Evolutionary conservation across 2,329 filamentous ascomycete species (phyloP).

Genomic region (Didymella pomorum): DNA sequence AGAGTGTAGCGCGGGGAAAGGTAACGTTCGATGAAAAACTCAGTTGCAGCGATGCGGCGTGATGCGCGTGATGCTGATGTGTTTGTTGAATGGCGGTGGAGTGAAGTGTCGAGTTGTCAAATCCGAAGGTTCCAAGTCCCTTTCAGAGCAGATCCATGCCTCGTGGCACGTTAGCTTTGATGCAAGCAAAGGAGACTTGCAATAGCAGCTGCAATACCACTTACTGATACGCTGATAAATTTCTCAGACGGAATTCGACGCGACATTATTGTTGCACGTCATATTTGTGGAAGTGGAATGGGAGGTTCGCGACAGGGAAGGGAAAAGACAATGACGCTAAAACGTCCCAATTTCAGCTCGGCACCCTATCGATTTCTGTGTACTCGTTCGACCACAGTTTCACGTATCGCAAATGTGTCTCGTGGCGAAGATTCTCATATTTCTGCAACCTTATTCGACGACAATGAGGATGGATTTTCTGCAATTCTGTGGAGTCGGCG

Average conservation of each 20-base stretch:
- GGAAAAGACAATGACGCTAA: slow-evolving; percentile 43
- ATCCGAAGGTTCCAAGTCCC: slow-evolving; percentile 43
- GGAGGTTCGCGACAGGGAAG: slow-evolving; percentile 37
- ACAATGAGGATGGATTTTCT: background rate
- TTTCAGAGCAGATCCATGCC: slow-evolving; percentile 44
- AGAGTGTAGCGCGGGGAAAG: slow-evolving; percentile 16
- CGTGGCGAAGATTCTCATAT: too few species aligned
- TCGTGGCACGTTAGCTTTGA: slow-evolving; percentile 45
- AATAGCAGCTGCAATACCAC: slow-evolving; percentile 21
- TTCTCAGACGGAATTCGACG: slow-evolving; percentile 20
- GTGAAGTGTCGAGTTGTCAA: slow-evolving; percentile 36
- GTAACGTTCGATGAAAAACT: slow-evolving; percentile 16
- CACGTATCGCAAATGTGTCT: slow-evolving; percentile 15
- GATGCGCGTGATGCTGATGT: slow-evolving; percentile 32
- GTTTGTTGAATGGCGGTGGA: slow-evolving; percentile 37
- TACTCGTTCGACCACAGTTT: slow-evolving; percentile 34
- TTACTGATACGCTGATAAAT: slow-evolving; percentile 25
- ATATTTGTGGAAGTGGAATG: slow-evolving; percentile 41
- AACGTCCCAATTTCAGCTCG: slow-evolving; percentile 50
- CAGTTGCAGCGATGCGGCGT: slow-evolving; percentile 26
- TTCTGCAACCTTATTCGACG: background rate
- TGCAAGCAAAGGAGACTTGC: slow-evolving; percentile 25
- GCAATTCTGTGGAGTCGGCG: background rate
- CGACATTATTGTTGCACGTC: slow-evolving; percentile 28
- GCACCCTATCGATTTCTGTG: slow-evolving; percentile 41